A percentile compares a stretch with the other conserved stretches of the same genome.
Conservation (phyloP, 2,329 filamentous ascomycete species). For the Rhinocladiella similis region DNA sequence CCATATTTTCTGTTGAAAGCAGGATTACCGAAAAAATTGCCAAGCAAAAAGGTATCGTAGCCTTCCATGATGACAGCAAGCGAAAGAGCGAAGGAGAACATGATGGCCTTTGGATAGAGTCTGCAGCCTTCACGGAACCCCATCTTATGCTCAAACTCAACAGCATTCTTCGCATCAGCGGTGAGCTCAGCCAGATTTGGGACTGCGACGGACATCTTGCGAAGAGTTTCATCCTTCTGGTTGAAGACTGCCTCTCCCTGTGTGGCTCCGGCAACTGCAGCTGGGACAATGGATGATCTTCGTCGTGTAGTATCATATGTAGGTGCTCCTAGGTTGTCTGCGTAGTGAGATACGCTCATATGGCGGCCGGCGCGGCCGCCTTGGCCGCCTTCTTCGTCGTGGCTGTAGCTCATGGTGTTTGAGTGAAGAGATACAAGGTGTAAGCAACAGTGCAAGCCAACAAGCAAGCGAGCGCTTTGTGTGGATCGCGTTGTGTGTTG, state of each 20-base stretch:
- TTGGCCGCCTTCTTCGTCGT: conserved; percentile 27
- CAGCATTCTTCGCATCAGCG: conserved; percentile 27
- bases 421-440: background rate
- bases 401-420: conserved; percentile 21
- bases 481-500: too few relatives aligned
- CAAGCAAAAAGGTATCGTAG: conserved; percentile 31
- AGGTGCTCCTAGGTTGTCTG: conserved; percentile 21
- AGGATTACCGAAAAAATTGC: conserved; percentile 29
- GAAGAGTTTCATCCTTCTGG: conserved; percentile 30
- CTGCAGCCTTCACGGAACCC: conserved; percentile 66
- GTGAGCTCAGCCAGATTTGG: conserved; percentile 29
- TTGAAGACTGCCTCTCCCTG: conserved; percentile 27
- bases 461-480: background rate
- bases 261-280: conserved; percentile 17
- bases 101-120: conserved; percentile 70
- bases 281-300: conserved; percentile 29
- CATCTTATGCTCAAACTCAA: conserved; percentile 27
- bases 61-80: conserved; percentile 31
- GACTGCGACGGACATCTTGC: conserved; percentile 31
- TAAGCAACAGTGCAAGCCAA: background rate
- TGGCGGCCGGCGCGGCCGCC: conserved; percentile 23
- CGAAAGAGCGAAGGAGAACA: conserved; percentile 27
- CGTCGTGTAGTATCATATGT: conserved; percentile 24
- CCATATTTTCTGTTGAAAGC: conserved; percentile 28
- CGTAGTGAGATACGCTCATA: conserved; percentile 29